Conservation (phyloP, 768 basidiomycete species). For the Phlebiopsis flavidoalba region DNA sequence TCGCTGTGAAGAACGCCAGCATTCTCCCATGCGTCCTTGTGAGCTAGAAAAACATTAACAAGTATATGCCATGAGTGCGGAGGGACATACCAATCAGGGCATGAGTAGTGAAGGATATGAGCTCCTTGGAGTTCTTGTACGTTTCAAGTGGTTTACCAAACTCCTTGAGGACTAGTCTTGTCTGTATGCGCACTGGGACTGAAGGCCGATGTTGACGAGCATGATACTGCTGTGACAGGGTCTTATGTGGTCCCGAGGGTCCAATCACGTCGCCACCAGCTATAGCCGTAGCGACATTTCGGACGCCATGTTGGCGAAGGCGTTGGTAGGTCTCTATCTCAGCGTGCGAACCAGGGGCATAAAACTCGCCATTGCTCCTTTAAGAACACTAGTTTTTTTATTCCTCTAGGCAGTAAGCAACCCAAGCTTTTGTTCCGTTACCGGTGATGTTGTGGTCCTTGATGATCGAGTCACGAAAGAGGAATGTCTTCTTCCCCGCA, state of each 20-base stretch:
- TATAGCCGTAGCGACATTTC: neutral
- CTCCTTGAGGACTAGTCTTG: neutral
- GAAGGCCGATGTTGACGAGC: neutral
- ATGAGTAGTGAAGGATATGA: neutral
- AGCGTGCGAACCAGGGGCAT: neutral
- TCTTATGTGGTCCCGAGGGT: neutral
- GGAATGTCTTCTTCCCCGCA: neutral
- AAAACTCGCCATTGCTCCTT: neutral
- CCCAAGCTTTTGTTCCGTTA: neutral
- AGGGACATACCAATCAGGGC: neutral
- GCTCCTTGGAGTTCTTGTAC: neutral
- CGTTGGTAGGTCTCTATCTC: neutral
- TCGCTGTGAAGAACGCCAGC: constrained; percentile 5
- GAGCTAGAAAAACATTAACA: neutral
- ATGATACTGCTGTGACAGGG: neutral
- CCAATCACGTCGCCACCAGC: neutral
- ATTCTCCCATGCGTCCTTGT: constrained; percentile 2
- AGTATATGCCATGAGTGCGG: neutral
- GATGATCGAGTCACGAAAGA: neutral
- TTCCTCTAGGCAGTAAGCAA: neutral
- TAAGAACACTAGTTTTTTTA: neutral
- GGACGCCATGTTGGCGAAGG: neutral
- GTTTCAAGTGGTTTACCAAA: neutral
- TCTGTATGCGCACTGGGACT: neutral
- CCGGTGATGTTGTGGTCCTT: neutral